Conservation (phyloP, 2,329 filamentous ascomycete genomes). For the Mycogone perniciosa region DNA sequence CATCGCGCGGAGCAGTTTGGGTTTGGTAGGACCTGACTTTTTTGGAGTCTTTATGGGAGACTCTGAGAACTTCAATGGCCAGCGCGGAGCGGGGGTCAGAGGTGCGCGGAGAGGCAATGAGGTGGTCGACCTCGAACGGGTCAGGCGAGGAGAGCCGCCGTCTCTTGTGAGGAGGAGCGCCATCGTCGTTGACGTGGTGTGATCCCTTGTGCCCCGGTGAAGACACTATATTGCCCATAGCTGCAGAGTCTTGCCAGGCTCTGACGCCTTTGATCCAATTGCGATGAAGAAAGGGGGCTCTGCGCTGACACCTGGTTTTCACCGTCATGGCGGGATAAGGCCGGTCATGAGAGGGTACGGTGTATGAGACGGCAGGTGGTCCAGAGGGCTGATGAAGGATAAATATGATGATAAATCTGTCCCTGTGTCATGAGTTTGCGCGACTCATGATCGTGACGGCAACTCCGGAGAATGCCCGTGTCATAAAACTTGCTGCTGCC, state of each 20-base stretch:
- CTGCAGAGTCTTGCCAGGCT: slow-evolving; percentile 31
- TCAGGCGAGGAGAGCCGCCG: slow-evolving; percentile 41
- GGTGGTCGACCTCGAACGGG: slow-evolving; percentile 26
- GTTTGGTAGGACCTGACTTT: slow-evolving; percentile 26
- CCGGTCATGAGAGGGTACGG: slow-evolving; percentile 15
- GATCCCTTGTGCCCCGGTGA: slow-evolving; percentile 30
- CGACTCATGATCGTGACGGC: slow-evolving; percentile 7
- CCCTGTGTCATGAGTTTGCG: slow-evolving; percentile 6
- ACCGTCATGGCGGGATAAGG: slow-evolving; percentile 41
- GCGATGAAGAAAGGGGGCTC: slow-evolving; percentile 48
- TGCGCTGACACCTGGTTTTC: slow-evolving; percentile 40
- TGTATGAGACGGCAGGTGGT: slow-evolving; percentile 15
- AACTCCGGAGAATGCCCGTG: not conserved
- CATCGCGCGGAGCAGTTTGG: slow-evolving; percentile 23
- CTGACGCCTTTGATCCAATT: slow-evolving; percentile 46
- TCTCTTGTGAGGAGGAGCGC: slow-evolving; percentile 41
- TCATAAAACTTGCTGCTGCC: not conserved
- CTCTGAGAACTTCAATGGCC: slow-evolving; percentile 47
- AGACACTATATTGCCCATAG: slow-evolving; percentile 40
- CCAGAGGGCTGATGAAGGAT: not conserved
- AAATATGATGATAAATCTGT: not conserved
- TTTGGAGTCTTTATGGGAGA: slow-evolving; percentile 43
- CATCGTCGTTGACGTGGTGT: slow-evolving; percentile 29
- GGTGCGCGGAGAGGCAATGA: slow-evolving; percentile 25
- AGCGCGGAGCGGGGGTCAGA: slow-evolving; percentile 36